Evolutionary conservation across 768 basidiomycete genomes (phyloP).

Genomic region (Dioszegia aurantiaca): DNA sequence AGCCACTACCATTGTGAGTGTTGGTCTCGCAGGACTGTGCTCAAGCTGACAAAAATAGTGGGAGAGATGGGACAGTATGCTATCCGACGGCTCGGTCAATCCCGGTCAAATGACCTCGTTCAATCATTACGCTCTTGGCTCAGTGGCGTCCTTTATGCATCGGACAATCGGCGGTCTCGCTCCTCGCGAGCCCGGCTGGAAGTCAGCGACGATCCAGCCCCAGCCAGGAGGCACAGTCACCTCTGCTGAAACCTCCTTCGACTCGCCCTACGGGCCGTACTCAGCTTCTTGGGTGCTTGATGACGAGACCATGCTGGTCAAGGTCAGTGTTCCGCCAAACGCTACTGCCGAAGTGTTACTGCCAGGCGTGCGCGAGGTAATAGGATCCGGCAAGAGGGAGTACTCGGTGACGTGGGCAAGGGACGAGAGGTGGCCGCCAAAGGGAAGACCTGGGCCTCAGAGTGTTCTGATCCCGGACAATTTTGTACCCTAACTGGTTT

Average conservation of each 20-base stretch:
- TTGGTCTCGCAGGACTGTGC: neutral
- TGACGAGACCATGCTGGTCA: conserved; percentile 19
- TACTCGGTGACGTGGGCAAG: conserved; percentile 20
- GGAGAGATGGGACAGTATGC: conserved; percentile 46
- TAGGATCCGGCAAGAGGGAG: conserved; percentile 31
- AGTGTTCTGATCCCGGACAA: too few species aligned
- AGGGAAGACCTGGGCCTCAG: too few species aligned
- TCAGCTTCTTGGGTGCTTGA: conserved; percentile 28
- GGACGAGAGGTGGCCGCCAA: conserved; percentile 31
- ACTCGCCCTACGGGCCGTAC: conserved; percentile 29
- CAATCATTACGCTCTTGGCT: conserved; percentile 46
- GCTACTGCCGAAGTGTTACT: conserved; percentile 23
- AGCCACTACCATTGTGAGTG: conserved; percentile 28
- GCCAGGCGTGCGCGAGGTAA: conserved; percentile 24
- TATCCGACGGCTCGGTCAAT: conserved; percentile 44
- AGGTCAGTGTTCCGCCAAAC: conserved; percentile 36
- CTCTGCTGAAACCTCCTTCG: conserved; percentile 20
- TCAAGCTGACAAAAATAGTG: conserved; percentile 24
- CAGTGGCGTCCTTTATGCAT: conserved; percentile 42
- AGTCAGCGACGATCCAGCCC: conserved; percentile 30
- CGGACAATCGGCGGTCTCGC: conserved; percentile 34
- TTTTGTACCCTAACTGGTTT: too few species aligned
- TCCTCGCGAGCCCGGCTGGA: conserved; percentile 33
- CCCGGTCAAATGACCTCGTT: conserved; percentile 48
- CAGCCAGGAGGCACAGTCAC: conserved; percentile 42